Base-by-base conservation (phyloP, 2,329 filamentous ascomycete species). In the Fusarium sp. region DNA sequence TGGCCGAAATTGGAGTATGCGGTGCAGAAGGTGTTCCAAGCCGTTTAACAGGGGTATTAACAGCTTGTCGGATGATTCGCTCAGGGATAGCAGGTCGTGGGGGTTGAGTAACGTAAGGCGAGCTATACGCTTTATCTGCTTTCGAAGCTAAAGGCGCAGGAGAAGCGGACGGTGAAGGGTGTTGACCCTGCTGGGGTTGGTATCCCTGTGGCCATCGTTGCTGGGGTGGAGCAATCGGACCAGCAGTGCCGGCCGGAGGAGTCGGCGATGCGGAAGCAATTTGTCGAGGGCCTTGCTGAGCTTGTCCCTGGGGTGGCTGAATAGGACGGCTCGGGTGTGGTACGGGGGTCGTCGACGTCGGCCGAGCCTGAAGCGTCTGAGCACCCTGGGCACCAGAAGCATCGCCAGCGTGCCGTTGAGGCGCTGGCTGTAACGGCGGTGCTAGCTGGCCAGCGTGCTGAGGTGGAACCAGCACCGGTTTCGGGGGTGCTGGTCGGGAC, bases 61-160 rank as follows among this genome's bases (percentile, higher is more conserved):
- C 71, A 16, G 78, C 77, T 62, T 82, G 81, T n/a, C 81, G 78
- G 59, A 80, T 81, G 44, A 83, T 79, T 62, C 82, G 80, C 40
- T 82, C 79, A n/a, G 82, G 80, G 37, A 83, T 79, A 6, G 81
- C 79, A 39, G 80, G 80, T 43, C 77, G 75, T 8, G 78, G 78
- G 7, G 73, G 73, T 54, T 82, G 80, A 16, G 73, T 70, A 37
- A 69, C 70, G 55, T 80, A 77, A 2, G 80, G 74, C 11, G 75
- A 74, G 6, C 65, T 40, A 44, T 76, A 72, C 9, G 62, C 52
- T 62, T 75, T 62, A 9, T 79, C 77, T 56, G 73, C 75, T 37
- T 72, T 72, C 23, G 74, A 68, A 30, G 68, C 62, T n/a, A 65
- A 63, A 16, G 78, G 62, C 4, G 71, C 69, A 48, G 74, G 68